Percentiles rank a stretch among this genome's conserved stretches.
These are phyloP conservation scores for Trichosanthes cucumerina DNA, from an alignment of 306 rosid species.

Conservation along the genomic window DNA sequence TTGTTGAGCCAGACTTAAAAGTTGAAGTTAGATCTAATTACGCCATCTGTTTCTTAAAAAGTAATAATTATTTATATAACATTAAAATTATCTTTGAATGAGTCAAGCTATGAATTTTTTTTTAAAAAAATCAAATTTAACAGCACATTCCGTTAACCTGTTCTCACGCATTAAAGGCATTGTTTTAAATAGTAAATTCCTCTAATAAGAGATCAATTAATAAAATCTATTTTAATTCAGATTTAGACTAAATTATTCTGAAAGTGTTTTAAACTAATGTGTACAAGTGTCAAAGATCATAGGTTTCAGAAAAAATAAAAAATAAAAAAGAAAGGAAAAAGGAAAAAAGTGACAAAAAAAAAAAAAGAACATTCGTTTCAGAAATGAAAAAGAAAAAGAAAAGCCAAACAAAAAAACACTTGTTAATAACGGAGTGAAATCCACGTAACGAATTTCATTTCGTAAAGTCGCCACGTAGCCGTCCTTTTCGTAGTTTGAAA, in stretches of 20 bases:
- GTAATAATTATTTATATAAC: too few relatives aligned
- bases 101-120: neutral
- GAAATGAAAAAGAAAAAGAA: too few relatives aligned
- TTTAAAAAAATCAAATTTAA: too few relatives aligned
- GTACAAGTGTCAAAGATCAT: neutral
- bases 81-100: neutral
- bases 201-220: too few relatives aligned
- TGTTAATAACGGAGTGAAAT: neutral
- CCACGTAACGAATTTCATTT: conserved; percentile 3
- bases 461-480: neutral
- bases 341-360: too few relatives aligned
- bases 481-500: neutral
- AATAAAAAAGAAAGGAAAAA: too few relatives aligned
- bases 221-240: too few relatives aligned
- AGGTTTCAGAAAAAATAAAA: neutral
- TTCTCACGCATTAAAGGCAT: neutral
- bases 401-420: neutral
- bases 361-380: too few relatives aligned
- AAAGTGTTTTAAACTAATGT: neutral
- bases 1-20: too few relatives aligned
- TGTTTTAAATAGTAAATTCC: too few relatives aligned
- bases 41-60: too few relatives aligned
- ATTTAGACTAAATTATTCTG: neutral
- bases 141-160: neutral
- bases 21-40: too few relatives aligned